Percentiles rank a stretch among this genome's conserved stretches.
phyloP scores from a whole-genome alignment of 257 asterid species.

The Linderniella brevidens region DNA sequence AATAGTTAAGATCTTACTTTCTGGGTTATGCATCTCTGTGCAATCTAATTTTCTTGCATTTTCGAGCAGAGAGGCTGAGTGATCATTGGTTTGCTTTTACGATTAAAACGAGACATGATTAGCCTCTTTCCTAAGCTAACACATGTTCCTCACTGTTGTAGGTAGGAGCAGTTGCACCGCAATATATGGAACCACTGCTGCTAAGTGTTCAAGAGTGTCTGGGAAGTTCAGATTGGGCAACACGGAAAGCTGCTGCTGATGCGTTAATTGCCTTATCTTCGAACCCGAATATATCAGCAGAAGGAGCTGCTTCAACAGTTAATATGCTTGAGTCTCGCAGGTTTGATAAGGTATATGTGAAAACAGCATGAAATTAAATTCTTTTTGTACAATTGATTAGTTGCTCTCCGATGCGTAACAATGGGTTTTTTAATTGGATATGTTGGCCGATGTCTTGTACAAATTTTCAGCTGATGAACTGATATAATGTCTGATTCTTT shows the following conservation, averaged over 20 bases:
- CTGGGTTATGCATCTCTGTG: neutral
- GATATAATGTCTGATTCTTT: constrained; percentile 6
- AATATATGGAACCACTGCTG: constrained; percentile 59
- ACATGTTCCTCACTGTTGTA: constrained; percentile 16
- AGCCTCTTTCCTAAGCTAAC: constrained; percentile 1
- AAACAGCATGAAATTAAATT: constrained; percentile 3
- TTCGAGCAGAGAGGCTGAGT: constrained; percentile 3
- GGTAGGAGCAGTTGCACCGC: constrained; percentile 90
- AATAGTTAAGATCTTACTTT: too few relatives aligned
- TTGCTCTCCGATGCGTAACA: too few relatives aligned
- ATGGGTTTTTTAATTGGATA: neutral
- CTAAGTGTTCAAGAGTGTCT: constrained; percentile 78
- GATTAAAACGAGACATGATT: too few relatives aligned
- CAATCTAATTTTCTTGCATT: too few relatives aligned
- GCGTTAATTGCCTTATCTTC: constrained; percentile 50
- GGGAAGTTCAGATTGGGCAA: constrained; percentile 84
- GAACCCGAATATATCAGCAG: constrained; percentile 38
- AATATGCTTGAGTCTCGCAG: constrained; percentile 74
- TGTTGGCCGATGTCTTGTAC: neutral
- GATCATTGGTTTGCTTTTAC: neutral
- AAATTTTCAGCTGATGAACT: neutral
- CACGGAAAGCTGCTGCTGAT: constrained; percentile 96
- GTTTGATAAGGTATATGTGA: constrained; percentile 68
- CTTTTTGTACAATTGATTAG: too few relatives aligned
- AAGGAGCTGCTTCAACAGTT: constrained; percentile 61